A percentile compares a stretch with the other conserved stretches of the same genome.
These are phyloP conservation scores for Collariella sp. DNA, from an alignment of 495 filamentous ascomycete species.

Conservation along the genomic window DNA sequence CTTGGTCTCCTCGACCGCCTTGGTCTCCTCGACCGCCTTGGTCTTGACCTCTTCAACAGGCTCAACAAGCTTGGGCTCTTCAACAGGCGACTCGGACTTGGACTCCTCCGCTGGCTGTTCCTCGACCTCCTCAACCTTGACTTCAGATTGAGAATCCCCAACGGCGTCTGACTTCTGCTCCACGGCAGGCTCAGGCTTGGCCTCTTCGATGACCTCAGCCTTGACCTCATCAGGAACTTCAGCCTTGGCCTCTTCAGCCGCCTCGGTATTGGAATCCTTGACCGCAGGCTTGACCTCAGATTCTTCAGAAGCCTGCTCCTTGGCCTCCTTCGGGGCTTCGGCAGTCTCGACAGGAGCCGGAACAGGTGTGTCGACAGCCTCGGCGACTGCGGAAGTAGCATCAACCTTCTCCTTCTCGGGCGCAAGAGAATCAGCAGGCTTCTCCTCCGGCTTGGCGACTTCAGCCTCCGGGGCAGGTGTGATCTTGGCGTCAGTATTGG, in stretches of 20 bases:
- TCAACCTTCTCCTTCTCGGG: neutral
- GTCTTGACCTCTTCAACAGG: neutral
- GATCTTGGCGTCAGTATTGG: too few relatives aligned
- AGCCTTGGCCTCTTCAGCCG: neutral
- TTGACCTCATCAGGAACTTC: neutral
- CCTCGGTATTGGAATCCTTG: neutral
- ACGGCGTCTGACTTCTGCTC: too few relatives aligned
- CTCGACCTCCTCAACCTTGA: slow-evolving; percentile 3
- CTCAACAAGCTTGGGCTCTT: neutral
- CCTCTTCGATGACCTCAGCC: slow-evolving; percentile 1
- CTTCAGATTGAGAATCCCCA: too few relatives aligned
- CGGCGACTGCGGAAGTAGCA: slow-evolving; percentile 2
- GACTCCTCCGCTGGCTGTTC: slow-evolving; percentile 8
- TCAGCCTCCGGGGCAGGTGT: too few relatives aligned
- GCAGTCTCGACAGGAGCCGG: slow-evolving; percentile 10
- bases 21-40: slow-evolving; percentile 1
- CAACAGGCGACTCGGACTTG: slow-evolving; percentile 3
- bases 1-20: slow-evolving; percentile 6
- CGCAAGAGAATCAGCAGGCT: neutral
- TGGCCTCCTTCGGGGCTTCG: neutral
- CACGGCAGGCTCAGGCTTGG: slow-evolving; percentile 8
- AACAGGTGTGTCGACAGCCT: neutral
- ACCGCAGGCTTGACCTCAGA: slow-evolving; percentile 3
- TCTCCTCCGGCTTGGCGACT: neutral
- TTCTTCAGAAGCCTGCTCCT: neutral